Conservation (phyloP, 257 asterid genomes). For the Solanum ossicruentum region DNA sequence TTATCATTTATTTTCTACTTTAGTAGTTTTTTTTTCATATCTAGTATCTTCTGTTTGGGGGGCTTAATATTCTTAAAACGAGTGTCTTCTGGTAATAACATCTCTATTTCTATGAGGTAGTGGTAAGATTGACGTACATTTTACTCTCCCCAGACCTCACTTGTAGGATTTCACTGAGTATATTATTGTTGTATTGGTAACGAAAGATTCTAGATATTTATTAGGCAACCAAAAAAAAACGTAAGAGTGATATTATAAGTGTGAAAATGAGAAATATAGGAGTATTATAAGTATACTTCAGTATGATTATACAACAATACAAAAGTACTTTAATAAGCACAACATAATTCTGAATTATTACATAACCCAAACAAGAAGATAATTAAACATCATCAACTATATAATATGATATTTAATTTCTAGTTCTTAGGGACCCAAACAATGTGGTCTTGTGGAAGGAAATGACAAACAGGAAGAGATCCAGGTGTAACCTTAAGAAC, state of each 20-base stretch:
- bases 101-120: too few species aligned
- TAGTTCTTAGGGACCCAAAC: conserved; percentile 55
- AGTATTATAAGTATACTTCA: not conserved
- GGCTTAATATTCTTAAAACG: too few species aligned
- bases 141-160: too few species aligned
- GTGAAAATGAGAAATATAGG: not conserved
- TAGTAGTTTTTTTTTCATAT: too few species aligned
- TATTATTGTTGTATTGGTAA: not conserved
- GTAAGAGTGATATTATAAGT: not conserved
- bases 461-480: conserved; percentile 76
- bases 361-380: not conserved
- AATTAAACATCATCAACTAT: not conserved
- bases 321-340: not conserved
- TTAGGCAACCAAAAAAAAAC: not conserved
- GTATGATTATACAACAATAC: not conserved
- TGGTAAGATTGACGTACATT: too few species aligned
- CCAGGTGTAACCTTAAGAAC: conserved; percentile 90
- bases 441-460: conserved; percentile 79
- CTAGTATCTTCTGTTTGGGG: too few species aligned
- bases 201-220: not conserved
- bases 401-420: not conserved
- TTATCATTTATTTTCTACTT: too few species aligned
- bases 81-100: too few species aligned
- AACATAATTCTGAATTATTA: not conserved
- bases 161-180: too few species aligned